phyloP scores from a whole-genome alignment of 306 rosid species.

The Alnus rubra region DNA sequence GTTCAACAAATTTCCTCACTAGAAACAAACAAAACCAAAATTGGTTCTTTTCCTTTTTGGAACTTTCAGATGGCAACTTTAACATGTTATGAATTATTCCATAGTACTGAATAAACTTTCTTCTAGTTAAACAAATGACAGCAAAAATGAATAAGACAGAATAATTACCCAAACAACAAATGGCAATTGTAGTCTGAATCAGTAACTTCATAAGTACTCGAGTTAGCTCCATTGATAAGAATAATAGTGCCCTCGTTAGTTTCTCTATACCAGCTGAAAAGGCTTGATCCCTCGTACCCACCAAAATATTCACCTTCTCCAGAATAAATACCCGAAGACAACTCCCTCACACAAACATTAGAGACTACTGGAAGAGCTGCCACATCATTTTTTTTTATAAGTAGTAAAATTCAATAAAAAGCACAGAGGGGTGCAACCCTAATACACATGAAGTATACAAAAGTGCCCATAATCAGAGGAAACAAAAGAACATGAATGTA shows the following conservation, averaged over 20 bases:
- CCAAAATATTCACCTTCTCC: slow-evolving; percentile 98
- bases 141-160: slow-evolving; percentile 4
- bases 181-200: slow-evolving; percentile 79
- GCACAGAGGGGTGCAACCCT: too few relatives aligned
- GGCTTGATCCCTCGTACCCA: slow-evolving; percentile 89
- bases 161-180: slow-evolving; percentile 81
- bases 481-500: too few relatives aligned
- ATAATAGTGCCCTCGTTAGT: slow-evolving; percentile 67
- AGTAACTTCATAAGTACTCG: slow-evolving; percentile 62
- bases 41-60: background rate
- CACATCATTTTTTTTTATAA: slow-evolving; percentile 23
- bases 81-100: slow-evolving; percentile 13
- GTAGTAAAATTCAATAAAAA: too few relatives aligned
- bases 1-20: background rate
- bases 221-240: slow-evolving; percentile 66
- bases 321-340: slow-evolving; percentile 65
- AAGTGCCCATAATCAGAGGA: too few relatives aligned
- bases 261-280: slow-evolving; percentile 88
- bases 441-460: too few relatives aligned
- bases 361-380: slow-evolving; percentile 88
- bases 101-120: slow-evolving; percentile 11
- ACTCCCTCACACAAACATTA: slow-evolving; percentile 59
- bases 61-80: slow-evolving; percentile 2
- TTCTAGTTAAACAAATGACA: slow-evolving; percentile 24
- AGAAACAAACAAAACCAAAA: background rate